Conservation (phyloP, 306 rosid species). For the Cicer judaicum region DNA sequence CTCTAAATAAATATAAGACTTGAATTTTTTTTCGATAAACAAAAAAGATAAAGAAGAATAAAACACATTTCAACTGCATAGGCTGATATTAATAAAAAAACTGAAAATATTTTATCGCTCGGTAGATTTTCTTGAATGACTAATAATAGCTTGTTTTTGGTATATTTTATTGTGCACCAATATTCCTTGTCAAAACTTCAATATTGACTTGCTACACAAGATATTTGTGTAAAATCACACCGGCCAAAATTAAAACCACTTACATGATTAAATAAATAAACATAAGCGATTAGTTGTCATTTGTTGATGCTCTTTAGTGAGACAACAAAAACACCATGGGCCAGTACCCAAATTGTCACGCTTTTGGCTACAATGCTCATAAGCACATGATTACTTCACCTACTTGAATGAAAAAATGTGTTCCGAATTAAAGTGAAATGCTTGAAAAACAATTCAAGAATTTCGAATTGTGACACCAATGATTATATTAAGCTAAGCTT, state of each 20-base stretch:
- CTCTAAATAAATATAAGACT: too few relatives aligned
- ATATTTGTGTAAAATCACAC: background rate
- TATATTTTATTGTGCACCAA: background rate
- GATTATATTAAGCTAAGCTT: constrained; percentile 21
- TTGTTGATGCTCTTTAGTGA: constrained; percentile 18
- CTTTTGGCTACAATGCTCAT: constrained; percentile 47
- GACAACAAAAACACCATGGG: constrained; percentile 32
- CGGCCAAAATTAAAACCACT: background rate
- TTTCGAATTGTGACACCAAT: constrained; percentile 42
- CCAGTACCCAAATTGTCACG: constrained; percentile 33
- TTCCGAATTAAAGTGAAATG: constrained; percentile 39
- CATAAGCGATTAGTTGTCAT: background rate
- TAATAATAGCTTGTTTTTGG: background rate
- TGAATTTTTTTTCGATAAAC: too few relatives aligned
- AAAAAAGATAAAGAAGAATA: too few relatives aligned
- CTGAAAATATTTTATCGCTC: background rate
- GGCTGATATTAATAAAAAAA: background rate
- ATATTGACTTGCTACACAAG: background rate
- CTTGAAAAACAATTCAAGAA: constrained; percentile 50
- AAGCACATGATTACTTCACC: constrained; percentile 43
- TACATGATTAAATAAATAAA: too few relatives aligned
- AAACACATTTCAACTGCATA: background rate
- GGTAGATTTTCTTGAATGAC: background rate
- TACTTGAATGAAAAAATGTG: constrained; percentile 36
- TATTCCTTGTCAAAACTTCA: constrained; percentile 25